phyloP scores from a whole-genome alignment of 2,329 filamentous ascomycete genomes.

The Metarhizium anisopliae region DNA sequence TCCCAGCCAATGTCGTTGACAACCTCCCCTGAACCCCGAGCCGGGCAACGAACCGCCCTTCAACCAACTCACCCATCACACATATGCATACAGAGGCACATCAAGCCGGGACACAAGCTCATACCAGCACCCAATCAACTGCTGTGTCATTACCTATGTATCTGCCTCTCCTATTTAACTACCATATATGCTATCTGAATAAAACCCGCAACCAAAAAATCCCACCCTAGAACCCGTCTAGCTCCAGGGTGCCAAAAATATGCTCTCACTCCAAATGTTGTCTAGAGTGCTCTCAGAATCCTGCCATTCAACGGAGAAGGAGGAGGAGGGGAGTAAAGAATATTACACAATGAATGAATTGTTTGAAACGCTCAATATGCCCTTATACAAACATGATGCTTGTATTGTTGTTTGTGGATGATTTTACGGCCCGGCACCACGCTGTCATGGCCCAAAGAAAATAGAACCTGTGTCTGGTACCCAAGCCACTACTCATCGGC shows the following conservation, averaged over 20 bases:
- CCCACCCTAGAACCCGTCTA: not conserved
- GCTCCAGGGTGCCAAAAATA: not conserved
- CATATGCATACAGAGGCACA: too few relatives aligned
- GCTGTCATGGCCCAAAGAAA: not conserved
- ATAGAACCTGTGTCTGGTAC: not conserved
- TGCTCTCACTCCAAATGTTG: not conserved
- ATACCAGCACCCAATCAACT: too few relatives aligned
- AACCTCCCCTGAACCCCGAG: too few relatives aligned
- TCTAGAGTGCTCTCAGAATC: slow-evolving; percentile 2
- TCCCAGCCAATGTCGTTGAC: too few relatives aligned
- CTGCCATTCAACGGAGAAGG: not conserved
- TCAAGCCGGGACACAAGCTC: too few relatives aligned
- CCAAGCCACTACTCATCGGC: not conserved
- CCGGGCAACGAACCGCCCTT: too few relatives aligned
- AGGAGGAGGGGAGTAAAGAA: not conserved
- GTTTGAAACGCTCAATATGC: slow-evolving; percentile 11
- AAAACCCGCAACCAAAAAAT: not conserved
- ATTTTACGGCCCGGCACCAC: not conserved
- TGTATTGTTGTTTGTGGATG: slow-evolving; percentile 2
- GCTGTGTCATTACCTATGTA: not conserved
- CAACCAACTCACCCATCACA: too few relatives aligned
- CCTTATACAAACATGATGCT: slow-evolving; percentile 12
- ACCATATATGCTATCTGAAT: slow-evolving; percentile 3
- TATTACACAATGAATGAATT: not conserved
- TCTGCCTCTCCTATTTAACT: slow-evolving; percentile 4